Percentiles rank a stretch among this genome's conserved stretches.
These are phyloP conservation scores for Adansonia madagascariensis DNA, from an alignment of 441 rosid species.

Conservation along the genomic window DNA sequence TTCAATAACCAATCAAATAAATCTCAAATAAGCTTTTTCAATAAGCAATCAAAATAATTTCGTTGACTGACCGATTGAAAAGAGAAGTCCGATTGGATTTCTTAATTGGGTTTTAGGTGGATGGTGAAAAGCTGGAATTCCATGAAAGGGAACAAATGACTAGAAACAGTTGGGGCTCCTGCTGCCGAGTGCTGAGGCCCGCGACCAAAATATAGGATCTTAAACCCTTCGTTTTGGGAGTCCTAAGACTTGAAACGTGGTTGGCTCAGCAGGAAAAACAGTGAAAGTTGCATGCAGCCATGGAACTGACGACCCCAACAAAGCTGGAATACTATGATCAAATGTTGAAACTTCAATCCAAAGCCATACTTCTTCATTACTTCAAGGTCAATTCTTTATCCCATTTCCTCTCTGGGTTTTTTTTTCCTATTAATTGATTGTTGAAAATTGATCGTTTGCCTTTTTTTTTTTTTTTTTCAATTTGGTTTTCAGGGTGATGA, in stretches of 20 bases:
- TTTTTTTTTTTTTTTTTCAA: neutral
- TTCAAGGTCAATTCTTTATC: slow-evolving; percentile 43
- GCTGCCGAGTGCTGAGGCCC: neutral
- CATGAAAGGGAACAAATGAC: neutral
- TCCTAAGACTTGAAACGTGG: neutral
- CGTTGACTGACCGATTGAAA: no score
- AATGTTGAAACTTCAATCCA: slow-evolving; percentile 54
- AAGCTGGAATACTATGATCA: slow-evolving; percentile 65
- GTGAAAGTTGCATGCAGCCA: slow-evolving; percentile 25
- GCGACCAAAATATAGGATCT: neutral
- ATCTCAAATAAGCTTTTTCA: no score
- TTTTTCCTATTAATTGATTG: neutral
- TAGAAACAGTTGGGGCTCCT: neutral
- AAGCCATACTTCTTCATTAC: slow-evolving; percentile 49
- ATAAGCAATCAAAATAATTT: no score
- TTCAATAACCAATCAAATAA: no score
- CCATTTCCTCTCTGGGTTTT: neutral
- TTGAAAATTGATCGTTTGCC: neutral
- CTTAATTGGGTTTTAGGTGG: no score
- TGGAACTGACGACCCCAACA: slow-evolving; percentile 52
- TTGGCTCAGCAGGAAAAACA: neutral
- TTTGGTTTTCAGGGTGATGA: slow-evolving; percentile 53
- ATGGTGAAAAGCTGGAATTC: no score
- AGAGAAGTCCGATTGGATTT: no score
- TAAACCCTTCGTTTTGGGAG: neutral